Evolutionary conservation across 2,329 filamentous ascomycete genomes (phyloP), one percentile per base, ranked within the genome.

Genomic region (Exophiala sideris): DNA sequence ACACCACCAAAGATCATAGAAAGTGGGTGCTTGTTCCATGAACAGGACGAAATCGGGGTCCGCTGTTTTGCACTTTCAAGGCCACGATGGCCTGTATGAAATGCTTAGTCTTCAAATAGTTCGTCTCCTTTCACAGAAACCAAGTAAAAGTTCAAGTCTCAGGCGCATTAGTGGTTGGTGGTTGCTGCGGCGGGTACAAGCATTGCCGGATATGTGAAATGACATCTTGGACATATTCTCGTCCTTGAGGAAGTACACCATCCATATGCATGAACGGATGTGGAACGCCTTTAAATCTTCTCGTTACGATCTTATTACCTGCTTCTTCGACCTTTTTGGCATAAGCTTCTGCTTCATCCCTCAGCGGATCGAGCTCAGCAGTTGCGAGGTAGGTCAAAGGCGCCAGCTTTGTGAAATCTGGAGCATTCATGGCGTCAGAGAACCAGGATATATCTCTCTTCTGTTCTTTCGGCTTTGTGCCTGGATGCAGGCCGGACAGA

Each of bases 241-340:
- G 50, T 10, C 59, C 62, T 50, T 64, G 62, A 42, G 49, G 47
- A 16, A 64, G 51, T 9, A 58, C 34, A 8, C 54, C 35, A 44
- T 62, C 60, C 60, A 64, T 60, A 32, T 62, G 60, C 62, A 64
- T 62, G 41, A 64, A 64, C 16, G 49, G 56, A 54, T 64, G 62
- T 6, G 62, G 62, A 16, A 64, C 57, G 33, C 62, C 62, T n/a
- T 48, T 52, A 44, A 59, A 64, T 34, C 62, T 50, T 45, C 51
- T 61, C 47, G 50, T 20, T 32, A 59, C 34, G 35, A 62, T 49
- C 45, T 59, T 54, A 36, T 64, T 64, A 3, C 62, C 62, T 12
- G 54, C 49, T 41, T 59, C 60, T 41, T 59, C 45, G 3, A 62
- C 16, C 47, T 57, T 61, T 40, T 61, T 52, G 2, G 56, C 62